Conservation (phyloP, 1,139 yeast genomes). For the Lodderomyces metapsilosis region DNA sequence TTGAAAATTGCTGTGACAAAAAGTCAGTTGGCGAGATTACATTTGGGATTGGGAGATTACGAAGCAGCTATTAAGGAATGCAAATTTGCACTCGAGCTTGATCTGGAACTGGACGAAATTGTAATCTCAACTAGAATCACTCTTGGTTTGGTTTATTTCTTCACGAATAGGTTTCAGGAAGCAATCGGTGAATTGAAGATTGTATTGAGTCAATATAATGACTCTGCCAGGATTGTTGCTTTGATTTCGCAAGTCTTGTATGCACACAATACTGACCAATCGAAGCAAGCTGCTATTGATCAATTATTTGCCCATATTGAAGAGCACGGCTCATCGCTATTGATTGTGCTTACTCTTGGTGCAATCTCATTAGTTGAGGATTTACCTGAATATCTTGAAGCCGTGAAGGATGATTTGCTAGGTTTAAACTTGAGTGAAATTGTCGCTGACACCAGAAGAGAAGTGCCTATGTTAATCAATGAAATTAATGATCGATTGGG, state of each 20-base stretch:
- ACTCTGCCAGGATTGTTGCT: slow-evolving; percentile 62
- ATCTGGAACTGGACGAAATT: slow-evolving; percentile 10
- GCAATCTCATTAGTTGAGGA: slow-evolving; percentile 73
- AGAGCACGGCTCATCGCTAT: slow-evolving; percentile 59
- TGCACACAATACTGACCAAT: slow-evolving; percentile 69
- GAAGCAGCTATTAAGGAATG: slow-evolving; percentile 62
- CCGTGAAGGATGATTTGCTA: slow-evolving; percentile 66
- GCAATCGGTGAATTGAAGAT: slow-evolving; percentile 67
- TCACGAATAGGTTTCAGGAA: slow-evolving; percentile 56
- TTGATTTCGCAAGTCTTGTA: slow-evolving; percentile 77
- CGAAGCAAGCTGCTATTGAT: slow-evolving; percentile 77
- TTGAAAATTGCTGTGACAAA: slow-evolving; percentile 57
- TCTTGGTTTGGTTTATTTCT: slow-evolving; percentile 68
- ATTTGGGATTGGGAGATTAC: slow-evolving; percentile 58
- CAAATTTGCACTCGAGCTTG: slow-evolving; percentile 47
- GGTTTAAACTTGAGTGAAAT: slow-evolving; percentile 48
- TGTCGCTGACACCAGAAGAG: slow-evolving; percentile 48
- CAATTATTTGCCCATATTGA: slow-evolving; percentile 65
- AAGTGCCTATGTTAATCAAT: slow-evolving; percentile 60
- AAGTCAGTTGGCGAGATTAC: slow-evolving; percentile 67
- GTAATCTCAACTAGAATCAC: slow-evolving; percentile 64
- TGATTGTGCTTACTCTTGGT: slow-evolving; percentile 72
- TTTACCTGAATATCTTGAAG: slow-evolving; percentile 56
- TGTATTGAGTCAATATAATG: slow-evolving; percentile 48
- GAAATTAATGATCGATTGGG: slow-evolving; percentile 44